Base-by-base conservation (phyloP, 805 yeast genomes). In the Millerozyma acaciae region DNA sequence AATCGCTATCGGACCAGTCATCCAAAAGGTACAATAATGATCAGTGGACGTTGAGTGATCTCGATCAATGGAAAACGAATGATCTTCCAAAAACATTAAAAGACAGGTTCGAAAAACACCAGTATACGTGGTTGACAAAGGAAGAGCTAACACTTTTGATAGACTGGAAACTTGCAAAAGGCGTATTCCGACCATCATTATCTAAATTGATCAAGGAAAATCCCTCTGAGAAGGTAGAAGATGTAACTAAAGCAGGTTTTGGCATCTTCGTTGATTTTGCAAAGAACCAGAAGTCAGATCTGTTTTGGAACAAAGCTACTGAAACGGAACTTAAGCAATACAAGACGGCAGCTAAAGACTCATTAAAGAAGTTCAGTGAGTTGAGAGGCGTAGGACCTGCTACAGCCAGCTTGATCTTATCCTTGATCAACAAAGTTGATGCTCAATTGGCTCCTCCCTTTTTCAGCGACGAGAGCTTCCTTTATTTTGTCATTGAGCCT, bases 311-410 rank as follows among this genome's bases (percentile, higher is more conserved):
- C 4, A 5, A 10, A 5, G 15, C 28, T 16, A 23, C 14, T 4
- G 25, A 32, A 10, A 15, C 16, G 4, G 30, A 35, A 13, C 21
- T 21, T 19, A 21, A 34, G 16, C 34, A 35, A 5, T 65, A 57
- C 40, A 30, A 41, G 7, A 37, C 29, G 1, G 31, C 34, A 0
- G 43, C 62, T 5, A 55, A 51, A 28, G 35, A 38, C 8, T 34
- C 65, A 3, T 29, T 68, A 31, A 58, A 57, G 20, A 42, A 38
- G 16, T 32, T 63, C 4, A 61, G 69, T 37, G 55, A 53, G 24
- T 50, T 71, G 24, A 51, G 52, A 28, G 77, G 76, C 0, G 73
- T 71, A 4, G 77, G 77, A 0, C 75, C 75, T 1, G 77, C 77
- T 5, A 70, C 75, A 5, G 72, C 68, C 3, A 65, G 73, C 26